A percentile compares a stretch with the other conserved stretches of the same genome.
Conservation (phyloP, 768 basidiomycete species). For the Pleurotus cornucopiae region DNA sequence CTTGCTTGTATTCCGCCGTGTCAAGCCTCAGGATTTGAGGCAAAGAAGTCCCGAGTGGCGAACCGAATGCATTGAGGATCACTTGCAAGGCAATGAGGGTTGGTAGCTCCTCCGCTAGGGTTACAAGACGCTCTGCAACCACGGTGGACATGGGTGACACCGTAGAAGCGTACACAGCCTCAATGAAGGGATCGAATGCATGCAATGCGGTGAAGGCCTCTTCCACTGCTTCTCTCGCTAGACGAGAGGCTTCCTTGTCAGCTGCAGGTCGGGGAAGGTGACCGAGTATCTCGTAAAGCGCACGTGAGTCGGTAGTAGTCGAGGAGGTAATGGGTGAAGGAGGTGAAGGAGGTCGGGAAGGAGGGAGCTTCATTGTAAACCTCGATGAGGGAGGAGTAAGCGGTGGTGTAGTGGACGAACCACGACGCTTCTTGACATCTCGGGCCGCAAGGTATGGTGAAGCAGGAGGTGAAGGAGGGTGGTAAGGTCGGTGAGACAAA, state of each 20-base stretch:
- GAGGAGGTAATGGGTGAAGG: constrained; percentile 39
- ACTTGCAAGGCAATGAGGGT: constrained; percentile 72
- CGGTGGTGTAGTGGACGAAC: constrained; percentile 45
- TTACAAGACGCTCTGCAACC: constrained; percentile 40
- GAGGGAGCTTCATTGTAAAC: constrained; percentile 65
- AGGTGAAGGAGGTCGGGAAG: constrained; percentile 66
- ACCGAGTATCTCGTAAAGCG: constrained; percentile 57
- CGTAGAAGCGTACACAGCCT: constrained; percentile 31
- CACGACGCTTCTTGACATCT: constrained; percentile 37
- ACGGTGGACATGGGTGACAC: constrained; percentile 18
- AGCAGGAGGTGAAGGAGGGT: constrained; percentile 32
- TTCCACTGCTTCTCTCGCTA: constrained; percentile 79
- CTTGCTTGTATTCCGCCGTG: constrained; percentile 62
- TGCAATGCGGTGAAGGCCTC: constrained; percentile 69
- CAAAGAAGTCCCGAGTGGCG: constrained; percentile 33
- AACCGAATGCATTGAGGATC: constrained; percentile 47
- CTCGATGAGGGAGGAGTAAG: constrained; percentile 51
- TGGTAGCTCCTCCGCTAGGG: constrained; percentile 60
- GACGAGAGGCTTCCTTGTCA: constrained; percentile 40
- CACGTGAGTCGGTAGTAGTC: constrained; percentile 44
- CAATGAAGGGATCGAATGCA: constrained; percentile 54
- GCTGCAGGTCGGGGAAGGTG: constrained; percentile 56
- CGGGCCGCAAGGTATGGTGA: constrained; percentile 30
- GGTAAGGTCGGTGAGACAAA: constrained; percentile 55
- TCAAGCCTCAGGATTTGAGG: constrained; percentile 51